Percentiles rank a stretch among this genome's conserved stretches.
These are phyloP conservation scores for Pulveroboletus sp. DNA, from an alignment of 1,284 basidiomycete genomes.

Conservation along the genomic window DNA sequence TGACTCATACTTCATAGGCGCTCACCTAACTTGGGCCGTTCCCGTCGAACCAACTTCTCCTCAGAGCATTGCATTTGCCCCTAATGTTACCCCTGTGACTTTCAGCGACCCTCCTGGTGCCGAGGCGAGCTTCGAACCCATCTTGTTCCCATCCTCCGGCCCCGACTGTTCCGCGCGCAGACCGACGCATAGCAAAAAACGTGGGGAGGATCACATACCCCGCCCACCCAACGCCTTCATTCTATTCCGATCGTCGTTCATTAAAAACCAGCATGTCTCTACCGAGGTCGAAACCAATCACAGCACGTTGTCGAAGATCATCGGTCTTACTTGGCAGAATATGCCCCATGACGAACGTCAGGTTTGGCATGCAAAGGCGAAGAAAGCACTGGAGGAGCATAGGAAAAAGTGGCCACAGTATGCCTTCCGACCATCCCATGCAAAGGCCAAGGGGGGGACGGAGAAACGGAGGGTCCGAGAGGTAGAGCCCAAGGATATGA, in stretches of 20 bases:
- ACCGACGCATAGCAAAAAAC: conserved; percentile 59
- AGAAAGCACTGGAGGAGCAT: conserved; percentile 65
- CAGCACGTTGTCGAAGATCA: conserved; percentile 73
- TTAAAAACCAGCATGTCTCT: conserved; percentile 73
- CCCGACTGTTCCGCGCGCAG: conserved; percentile 42
- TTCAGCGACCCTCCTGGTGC: conserved; percentile 49
- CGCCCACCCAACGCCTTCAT: conserved; percentile 90
- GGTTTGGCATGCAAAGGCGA: conserved; percentile 69
- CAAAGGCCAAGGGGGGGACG: conserved; percentile 44
- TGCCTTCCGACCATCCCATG: conserved; percentile 64
- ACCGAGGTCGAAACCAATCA: conserved; percentile 78
- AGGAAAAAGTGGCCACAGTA: conserved; percentile 70
- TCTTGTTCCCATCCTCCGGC: conserved; percentile 46
- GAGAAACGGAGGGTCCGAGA: conserved; percentile 66
- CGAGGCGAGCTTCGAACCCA: conserved; percentile 36
- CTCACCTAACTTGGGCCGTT: conserved; percentile 54
- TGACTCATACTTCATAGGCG: conserved; percentile 39
- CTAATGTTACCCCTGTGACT: conserved; percentile 60
- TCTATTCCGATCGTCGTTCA: conserved; percentile 81
- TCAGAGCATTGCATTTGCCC: conserved; percentile 55
- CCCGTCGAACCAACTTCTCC: conserved; percentile 47
- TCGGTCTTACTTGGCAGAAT: conserved; percentile 72
- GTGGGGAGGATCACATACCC: conserved; percentile 76
- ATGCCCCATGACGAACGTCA: conserved; percentile 69
- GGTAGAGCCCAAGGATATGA: conserved; percentile 67